A percentile compares a stretch with the other conserved stretches of the same genome.
Evolutionary conservation across 352 stramenopile genomes (phyloP).

Genomic region (Pythium folliculosum): DNA sequence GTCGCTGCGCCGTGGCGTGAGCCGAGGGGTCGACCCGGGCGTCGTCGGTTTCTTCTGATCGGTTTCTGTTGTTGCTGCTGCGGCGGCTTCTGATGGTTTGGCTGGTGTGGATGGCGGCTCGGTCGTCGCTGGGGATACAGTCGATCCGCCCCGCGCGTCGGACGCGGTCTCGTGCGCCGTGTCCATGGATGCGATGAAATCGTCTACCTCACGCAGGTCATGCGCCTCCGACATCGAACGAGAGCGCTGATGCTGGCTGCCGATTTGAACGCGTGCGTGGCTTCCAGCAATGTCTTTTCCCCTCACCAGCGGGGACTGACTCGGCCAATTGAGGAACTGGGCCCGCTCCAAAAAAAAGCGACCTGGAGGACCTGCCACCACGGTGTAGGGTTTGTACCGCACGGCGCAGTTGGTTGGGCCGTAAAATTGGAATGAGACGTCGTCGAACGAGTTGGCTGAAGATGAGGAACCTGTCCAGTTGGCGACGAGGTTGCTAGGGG

Average conservation of each 20-base stretch:
- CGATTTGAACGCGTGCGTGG: not conserved
- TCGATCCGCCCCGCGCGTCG: not conserved
- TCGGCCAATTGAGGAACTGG: not conserved
- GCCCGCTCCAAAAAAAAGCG: not conserved
- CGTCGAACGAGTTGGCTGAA: not conserved
- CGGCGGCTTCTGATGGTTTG: not conserved
- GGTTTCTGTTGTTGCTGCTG: slow-evolving; percentile 6
- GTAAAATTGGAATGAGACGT: slow-evolving; percentile 6
- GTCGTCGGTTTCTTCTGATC: slow-evolving; percentile 16
- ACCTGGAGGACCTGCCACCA: not conserved
- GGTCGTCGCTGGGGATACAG: not conserved
- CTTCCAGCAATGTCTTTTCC: not conserved
- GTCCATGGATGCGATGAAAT: slow-evolving; percentile 28
- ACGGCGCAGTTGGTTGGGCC: slow-evolving; percentile 4
- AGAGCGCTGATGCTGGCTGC: not conserved
- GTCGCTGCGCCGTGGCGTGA: slow-evolving; percentile 7
- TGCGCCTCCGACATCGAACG: not conserved
- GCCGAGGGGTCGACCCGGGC: not conserved
- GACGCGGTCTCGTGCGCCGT: not conserved
- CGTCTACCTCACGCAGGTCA: slow-evolving; percentile 21
- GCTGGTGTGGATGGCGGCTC: not conserved
- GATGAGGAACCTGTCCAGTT: not conserved
- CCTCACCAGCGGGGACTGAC: not conserved
- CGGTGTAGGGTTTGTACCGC: not conserved
- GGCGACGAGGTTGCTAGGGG: not conserved